Conservation (phyloP, 2,329 filamentous ascomycete species). For the Aspergillus persii region DNA sequence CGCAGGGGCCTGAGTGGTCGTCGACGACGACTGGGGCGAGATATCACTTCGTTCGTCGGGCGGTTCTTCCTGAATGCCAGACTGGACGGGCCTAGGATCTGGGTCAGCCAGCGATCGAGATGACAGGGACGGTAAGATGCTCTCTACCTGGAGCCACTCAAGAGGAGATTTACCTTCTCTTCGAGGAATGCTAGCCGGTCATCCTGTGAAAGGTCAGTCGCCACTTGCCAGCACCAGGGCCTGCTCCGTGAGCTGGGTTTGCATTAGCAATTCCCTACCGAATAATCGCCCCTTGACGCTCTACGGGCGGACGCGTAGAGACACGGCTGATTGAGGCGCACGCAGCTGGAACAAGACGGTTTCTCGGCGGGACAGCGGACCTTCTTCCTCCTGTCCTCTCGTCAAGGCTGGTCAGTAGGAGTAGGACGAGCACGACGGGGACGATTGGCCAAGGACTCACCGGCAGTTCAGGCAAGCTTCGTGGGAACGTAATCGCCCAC, state of each 20-base stretch:
- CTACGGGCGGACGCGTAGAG: conserved; percentile 41
- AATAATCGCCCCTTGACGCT: conserved; percentile 43
- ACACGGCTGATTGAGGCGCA: conserved; percentile 49
- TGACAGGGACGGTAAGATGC: not conserved
- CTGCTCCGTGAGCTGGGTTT: no score
- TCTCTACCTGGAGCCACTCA: conserved; percentile 43
- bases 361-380: conserved; percentile 54
- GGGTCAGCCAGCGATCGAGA: conserved; percentile 16
- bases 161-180: conserved; percentile 52
- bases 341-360: conserved; percentile 52
- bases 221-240: not conserved
- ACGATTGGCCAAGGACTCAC: conserved; percentile 29
- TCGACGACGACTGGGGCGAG: conserved; percentile 18
- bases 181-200: conserved; percentile 53
- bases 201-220: conserved; percentile 35
- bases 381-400: conserved; percentile 45
- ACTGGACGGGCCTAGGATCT: conserved; percentile 1
- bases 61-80: conserved; percentile 7
- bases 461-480: conserved; percentile 48
- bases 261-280: conserved; percentile 34
- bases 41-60: conserved; percentile 11
- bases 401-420: not conserved
- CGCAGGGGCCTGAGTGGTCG: conserved; percentile 16
- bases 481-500: conserved; percentile 33
- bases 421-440: not conserved